Evolutionary conservation across 176 grass and related monocot genomes (phyloP), one percentile per base, ranked within the genome.

Genomic region (Neostapfia colusana): DNA sequence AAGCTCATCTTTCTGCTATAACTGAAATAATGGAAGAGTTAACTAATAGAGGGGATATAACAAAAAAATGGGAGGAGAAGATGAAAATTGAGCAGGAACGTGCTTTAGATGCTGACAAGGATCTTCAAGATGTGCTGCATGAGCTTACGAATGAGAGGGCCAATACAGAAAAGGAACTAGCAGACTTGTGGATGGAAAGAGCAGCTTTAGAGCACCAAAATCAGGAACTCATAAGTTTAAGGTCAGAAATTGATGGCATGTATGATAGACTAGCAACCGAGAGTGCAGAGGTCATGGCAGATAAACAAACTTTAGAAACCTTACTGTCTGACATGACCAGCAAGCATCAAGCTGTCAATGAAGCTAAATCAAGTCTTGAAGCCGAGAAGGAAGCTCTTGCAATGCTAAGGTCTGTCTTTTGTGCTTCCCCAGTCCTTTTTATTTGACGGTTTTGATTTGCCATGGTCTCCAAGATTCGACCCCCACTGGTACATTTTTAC

Each of bases 11-110:
- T 63, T 81, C 77, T 78, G 91, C 69, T 64, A 84, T 87, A 82
- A 85, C 89, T 84, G 95, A 95, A 82, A 95, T 99, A 62, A 85
- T 79, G 79, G 73, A 81, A 65, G 91, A 99, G 13, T 86, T 99
- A 70, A 85, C 70, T 48, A 69, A 58, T 69, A 90, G 76, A 86
- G 91, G 91, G 27, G 89, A 99, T 80, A 99, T 99, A 74, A 81
- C 88, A 63, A 81, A 68, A 37, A 78, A 72, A 62, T 99, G 95
- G 95, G 88, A 92, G 71, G 80, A 45, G 37, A 90, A 82, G 79
- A 48, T 92, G 8, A 83, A 77, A 71, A 75, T 72, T 43, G 89
- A 90, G 87, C 67, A 73, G 85, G 66, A 72, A 44, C 81, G 9
- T 31, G 66, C 42, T 48, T 36, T 81, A 12, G 76, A 85, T 80